Evolutionary conservation across 495 filamentous ascomycete genomes (phyloP).

Genomic region (Penicillium alfredii): DNA sequence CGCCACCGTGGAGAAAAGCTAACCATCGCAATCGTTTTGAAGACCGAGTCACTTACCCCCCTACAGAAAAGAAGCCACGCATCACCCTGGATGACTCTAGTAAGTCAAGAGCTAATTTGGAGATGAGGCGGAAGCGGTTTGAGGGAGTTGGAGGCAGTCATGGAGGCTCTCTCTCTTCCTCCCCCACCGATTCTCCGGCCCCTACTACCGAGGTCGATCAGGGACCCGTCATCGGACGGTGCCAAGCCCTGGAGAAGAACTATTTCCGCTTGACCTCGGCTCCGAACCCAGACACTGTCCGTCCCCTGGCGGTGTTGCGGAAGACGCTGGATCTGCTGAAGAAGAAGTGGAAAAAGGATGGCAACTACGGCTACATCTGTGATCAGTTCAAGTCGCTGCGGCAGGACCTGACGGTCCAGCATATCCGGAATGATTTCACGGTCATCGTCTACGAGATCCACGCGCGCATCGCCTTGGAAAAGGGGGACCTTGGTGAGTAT

Average conservation of each 20-base stretch:
- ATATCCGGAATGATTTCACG: constrained; percentile 91
- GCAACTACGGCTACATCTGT: constrained; percentile 95
- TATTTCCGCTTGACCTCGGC: constrained; percentile 91
- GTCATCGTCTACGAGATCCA: constrained; percentile 96
- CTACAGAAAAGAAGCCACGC: constrained; percentile 55
- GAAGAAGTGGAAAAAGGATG: constrained; percentile 88
- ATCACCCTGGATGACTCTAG: constrained; percentile 51
- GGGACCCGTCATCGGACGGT: constrained; percentile 83
- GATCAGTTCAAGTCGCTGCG: constrained; percentile 99
- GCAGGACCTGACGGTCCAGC: constrained; percentile 97
- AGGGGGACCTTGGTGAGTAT: constrained; percentile 99
- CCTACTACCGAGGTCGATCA: constrained; percentile 46
- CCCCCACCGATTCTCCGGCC: constrained; percentile 54
- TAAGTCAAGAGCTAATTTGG: constrained; percentile 85
- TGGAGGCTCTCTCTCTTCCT: constrained; percentile 37
- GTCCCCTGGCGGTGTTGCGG: constrained; percentile 72
- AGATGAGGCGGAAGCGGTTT: constrained; percentile 84
- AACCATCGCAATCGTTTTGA: constrained; percentile 60
- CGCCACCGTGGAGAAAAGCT: constrained; percentile 70
- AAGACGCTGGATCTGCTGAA: constrained; percentile 84
- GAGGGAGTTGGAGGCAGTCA: constrained; percentile 55
- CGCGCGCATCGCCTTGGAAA: constrained; percentile 95
- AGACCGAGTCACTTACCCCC: constrained; percentile 64
- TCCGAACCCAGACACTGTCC: constrained; percentile 79
- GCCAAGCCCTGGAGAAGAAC: constrained; percentile 80